Base-by-base conservation (phyloP, 2,329 filamentous ascomycete species). In the Phaeophleospora eucalypticola region DNA sequence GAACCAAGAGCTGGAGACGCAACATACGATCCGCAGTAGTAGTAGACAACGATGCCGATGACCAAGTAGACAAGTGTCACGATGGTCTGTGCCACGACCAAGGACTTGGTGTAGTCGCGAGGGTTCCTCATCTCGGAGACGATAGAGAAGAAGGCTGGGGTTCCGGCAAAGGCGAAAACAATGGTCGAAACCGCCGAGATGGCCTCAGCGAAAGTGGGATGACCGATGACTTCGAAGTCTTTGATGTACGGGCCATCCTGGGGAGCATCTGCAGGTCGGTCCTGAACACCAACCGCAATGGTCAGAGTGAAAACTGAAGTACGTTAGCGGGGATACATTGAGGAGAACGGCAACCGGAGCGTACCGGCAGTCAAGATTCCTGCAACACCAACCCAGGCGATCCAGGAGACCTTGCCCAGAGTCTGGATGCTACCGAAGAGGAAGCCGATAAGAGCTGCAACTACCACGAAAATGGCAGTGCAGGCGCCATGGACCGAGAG, bases 111-210 rank as follows among this genome's bases (percentile, higher is more conserved):
- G 39, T 65, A 70, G 19, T 67, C 52, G 3, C 46, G 44, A 3
- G 66, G 66, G 4, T 67, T 58, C 4, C 63, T 60, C 68, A 71
- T 71, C 49, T 71, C 68, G 1, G 67, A 62, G 3, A 63, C 62
- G 43, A 70, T 65, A 2, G 65, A 61, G 55, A 70, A 65, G 56
- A 66, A 71, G 15, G 60, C 65, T 0, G 67, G 61, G 0, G 67
- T 67, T 16, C 67, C 68, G 4, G 65, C 62, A 40, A 63, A 71
- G 4, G 70, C 62, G 39, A 71, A 71, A 27, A 71, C 56, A 40
- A 66, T 53, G 2, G 65, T 87, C 59, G 74, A 76, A 29, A 85
- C 76, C 17, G 79, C 76, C 14, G 80, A 72, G 60, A 86, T 83
- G 21, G 71, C 80, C 33, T 78, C 71, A 36, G 71, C 70, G 36